phyloP scores from a whole-genome alignment of 2,329 filamentous ascomycete genomes.

The Coleophoma cylindrospora region DNA sequence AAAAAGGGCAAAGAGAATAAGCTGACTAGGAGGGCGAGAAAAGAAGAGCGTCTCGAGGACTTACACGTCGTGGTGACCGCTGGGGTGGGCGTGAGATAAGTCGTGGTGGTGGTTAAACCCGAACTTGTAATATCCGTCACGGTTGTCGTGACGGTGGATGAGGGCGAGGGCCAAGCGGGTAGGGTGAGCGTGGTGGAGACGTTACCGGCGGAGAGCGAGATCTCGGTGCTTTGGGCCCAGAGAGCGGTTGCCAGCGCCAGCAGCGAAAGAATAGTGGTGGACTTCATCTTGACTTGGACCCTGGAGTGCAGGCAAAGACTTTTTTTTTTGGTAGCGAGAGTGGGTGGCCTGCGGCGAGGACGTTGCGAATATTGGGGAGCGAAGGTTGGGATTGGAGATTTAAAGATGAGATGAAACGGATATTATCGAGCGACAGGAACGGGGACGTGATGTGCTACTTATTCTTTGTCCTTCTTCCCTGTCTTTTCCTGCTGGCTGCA shows the following conservation, averaged over 20 bases:
- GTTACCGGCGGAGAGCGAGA: constrained; percentile 12
- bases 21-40: background rate
- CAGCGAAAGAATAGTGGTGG: background rate
- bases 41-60: background rate
- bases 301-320: background rate
- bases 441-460: too few species aligned
- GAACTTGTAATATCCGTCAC: background rate
- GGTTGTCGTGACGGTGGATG: background rate
- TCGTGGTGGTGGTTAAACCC: background rate
- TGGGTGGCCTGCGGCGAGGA: background rate
- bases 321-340: too few species aligned
- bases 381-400: background rate
- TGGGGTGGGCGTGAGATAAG: background rate
- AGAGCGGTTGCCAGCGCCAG: constrained; percentile 5
- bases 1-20: background rate
- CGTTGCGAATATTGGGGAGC: background rate
- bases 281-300: background rate
- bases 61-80: background rate
- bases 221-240: constrained; percentile 15
- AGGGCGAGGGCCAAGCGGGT: constrained; percentile 11
- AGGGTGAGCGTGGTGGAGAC: constrained; percentile 14
- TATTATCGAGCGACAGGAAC: too few species aligned
- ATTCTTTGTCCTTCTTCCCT: too few species aligned
- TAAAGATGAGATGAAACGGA: background rate
- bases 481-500: too few species aligned